Percentiles rank a stretch among this genome's conserved stretches.
Evolutionary conservation across 192 early-diverging fungal genomes (phyloP).

Genomic region (Phlyctochytrium bullatum): DNA sequence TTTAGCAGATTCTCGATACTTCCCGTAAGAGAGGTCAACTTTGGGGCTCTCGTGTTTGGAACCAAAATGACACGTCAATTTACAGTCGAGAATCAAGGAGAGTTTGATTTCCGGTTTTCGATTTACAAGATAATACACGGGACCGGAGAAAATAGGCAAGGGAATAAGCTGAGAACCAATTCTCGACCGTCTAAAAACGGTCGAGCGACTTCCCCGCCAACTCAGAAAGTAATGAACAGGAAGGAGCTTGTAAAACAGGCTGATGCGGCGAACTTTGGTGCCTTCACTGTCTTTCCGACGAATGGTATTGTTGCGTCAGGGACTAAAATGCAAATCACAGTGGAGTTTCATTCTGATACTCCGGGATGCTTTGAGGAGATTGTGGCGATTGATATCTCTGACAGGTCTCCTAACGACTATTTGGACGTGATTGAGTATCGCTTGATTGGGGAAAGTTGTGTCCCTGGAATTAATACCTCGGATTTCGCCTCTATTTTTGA

Average conservation of each 20-base stretch:
- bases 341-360: slow-evolving; percentile 60
- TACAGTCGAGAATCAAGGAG: slow-evolving; percentile 58
- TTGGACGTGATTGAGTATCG: slow-evolving; percentile 53
- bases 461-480: slow-evolving; percentile 60
- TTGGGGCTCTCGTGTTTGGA: slow-evolving; percentile 58
- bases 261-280: slow-evolving; percentile 56
- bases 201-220: slow-evolving; percentile 37
- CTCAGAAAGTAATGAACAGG: slow-evolving; percentile 31
- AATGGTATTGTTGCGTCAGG: slow-evolving; percentile 47
- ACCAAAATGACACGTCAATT: slow-evolving; percentile 55
- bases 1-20: slow-evolving; percentile 56
- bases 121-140: slow-evolving; percentile 52
- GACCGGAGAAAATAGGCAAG: slow-evolving; percentile 29
- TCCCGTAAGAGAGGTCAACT: slow-evolving; percentile 58
- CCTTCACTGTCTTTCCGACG: slow-evolving; percentile 58
- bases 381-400: slow-evolving; percentile 56
- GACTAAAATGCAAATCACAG: slow-evolving; percentile 53
- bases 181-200: slow-evolving; percentile 39
- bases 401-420: slow-evolving; percentile 46
- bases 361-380: slow-evolving; percentile 59
- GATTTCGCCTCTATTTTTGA: slow-evolving; percentile 61
- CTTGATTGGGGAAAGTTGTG: slow-evolving; percentile 54
- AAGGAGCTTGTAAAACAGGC: slow-evolving; percentile 53
- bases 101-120: slow-evolving; percentile 62
- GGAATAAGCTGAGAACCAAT: slow-evolving; percentile 37